Percentiles rank a stretch among this genome's conserved stretches.
These are phyloP conservation scores for Aspergillus sclerotialis DNA, from an alignment of 2,329 filamentous ascomycete species.

Conservation along the genomic window DNA sequence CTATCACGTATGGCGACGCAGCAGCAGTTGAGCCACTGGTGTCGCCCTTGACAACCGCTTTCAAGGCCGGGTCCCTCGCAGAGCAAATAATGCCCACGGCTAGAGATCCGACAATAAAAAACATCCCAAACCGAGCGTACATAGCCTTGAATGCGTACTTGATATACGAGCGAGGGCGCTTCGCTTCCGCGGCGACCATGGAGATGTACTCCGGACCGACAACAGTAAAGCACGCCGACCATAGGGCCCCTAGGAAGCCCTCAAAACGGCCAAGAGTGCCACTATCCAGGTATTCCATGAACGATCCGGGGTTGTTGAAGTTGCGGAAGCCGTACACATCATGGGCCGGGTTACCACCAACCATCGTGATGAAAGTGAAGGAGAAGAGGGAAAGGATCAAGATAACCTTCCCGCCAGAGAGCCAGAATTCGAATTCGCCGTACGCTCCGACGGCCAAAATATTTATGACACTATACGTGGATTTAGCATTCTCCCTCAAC, in stretches of 20 bases:
- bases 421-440: constrained; percentile 51
- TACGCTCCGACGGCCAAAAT: constrained; percentile 44
- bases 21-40: constrained; percentile 42
- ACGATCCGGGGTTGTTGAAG: constrained; percentile 29
- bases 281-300: constrained; percentile 45
- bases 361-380: constrained; percentile 49
- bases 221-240: constrained; percentile 59
- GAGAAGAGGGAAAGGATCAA: constrained; percentile 47
- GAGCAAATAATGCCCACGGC: constrained; percentile 61
- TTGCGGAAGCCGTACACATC: constrained; percentile 47
- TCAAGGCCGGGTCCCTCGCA: constrained; percentile 47
- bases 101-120: constrained; percentile 65
- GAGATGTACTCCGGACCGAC: constrained; percentile 57
- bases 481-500: neutral
- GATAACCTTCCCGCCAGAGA: constrained; percentile 45
- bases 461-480: constrained; percentile 26
- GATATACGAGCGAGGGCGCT: constrained; percentile 59
- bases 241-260: constrained; percentile 58
- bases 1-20: constrained; percentile 58
- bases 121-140: constrained; percentile 64
- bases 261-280: constrained; percentile 53
- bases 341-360: constrained; percentile 47
- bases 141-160: constrained; percentile 67
- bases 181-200: constrained; percentile 56
- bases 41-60: constrained; percentile 9